Percentiles rank a stretch among this genome's conserved stretches.
phyloP scores from a whole-genome alignment of 2,329 filamentous ascomycete species.

The Didymella glomerata region DNA sequence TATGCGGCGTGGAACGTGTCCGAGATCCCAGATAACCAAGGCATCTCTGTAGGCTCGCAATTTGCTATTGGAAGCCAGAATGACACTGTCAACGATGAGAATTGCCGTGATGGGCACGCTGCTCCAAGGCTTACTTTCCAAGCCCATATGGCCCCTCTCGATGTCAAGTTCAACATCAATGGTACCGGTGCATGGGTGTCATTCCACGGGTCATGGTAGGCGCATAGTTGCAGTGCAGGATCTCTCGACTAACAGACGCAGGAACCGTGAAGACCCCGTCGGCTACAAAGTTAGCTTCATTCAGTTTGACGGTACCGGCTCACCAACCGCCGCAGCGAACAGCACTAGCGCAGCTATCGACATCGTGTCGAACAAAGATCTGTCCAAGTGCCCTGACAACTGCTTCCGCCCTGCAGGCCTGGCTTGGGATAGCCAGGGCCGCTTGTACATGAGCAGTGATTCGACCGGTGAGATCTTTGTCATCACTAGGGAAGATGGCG shows the following conservation, averaged over 20 bases:
- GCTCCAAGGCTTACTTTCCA: slow-evolving; percentile 65
- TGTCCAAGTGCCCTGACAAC: slow-evolving; percentile 60
- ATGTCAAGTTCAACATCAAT: slow-evolving; percentile 71
- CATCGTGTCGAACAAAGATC: slow-evolving; percentile 65
- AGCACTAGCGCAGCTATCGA: slow-evolving; percentile 61
- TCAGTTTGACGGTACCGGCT: slow-evolving; percentile 56
- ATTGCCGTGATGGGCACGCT: slow-evolving; percentile 53
- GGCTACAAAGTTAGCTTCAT: slow-evolving; percentile 62
- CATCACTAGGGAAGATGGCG: slow-evolving; percentile 46
- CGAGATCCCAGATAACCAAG: slow-evolving; percentile 58
- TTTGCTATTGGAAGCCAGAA: slow-evolving; percentile 59
- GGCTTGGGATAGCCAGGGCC: slow-evolving; percentile 58
- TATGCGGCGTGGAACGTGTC: slow-evolving; percentile 70
- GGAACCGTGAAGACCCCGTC: slow-evolving; percentile 58
- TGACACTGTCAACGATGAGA: slow-evolving; percentile 57
- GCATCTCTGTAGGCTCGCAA: slow-evolving; percentile 57
- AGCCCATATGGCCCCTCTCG: slow-evolving; percentile 75
- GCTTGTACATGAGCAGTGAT: slow-evolving; percentile 71
- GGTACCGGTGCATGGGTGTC: slow-evolving; percentile 69
- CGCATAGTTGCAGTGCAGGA: neutral
- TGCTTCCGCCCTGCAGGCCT: slow-evolving; percentile 73
- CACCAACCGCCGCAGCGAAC: slow-evolving; percentile 54
- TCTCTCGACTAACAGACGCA: slow-evolving; percentile 24
- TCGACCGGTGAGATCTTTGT: slow-evolving; percentile 72
- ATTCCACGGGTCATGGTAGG: slow-evolving; percentile 75